These are phyloP conservation scores for Alternaria infectoria DNA, from an alignment of 2,329 filamentous ascomycete genomes.

Conservation along the genomic window DNA sequence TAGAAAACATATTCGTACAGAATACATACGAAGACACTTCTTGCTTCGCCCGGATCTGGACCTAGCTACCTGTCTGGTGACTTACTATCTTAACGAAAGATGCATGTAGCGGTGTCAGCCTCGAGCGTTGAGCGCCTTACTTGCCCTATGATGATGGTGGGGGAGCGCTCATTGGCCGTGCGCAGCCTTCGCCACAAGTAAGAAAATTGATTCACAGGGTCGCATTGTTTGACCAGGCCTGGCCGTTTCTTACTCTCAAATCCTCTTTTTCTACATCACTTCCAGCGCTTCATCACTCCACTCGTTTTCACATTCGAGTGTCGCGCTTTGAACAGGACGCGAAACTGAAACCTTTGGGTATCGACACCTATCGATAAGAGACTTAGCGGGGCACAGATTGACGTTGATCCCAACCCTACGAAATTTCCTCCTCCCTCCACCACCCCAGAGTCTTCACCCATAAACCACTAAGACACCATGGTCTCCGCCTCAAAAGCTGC, in stretches of 20 bases:
- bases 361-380: conserved; percentile 20
- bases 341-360: conserved; percentile 12
- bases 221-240: conserved; percentile 20
- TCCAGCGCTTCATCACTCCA: conserved; percentile 10
- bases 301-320: conserved; percentile 20
- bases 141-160: conserved; percentile 26
- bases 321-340: conserved; percentile 9
- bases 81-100: not conserved
- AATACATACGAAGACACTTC: not conserved
- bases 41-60: not conserved
- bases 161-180: conserved; percentile 26
- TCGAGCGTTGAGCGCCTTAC: conserved; percentile 9
- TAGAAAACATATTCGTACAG: not conserved
- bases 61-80: not conserved
- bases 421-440: conserved; percentile 35
- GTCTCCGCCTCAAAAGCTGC: conserved; percentile 73
- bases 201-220: conserved; percentile 31
- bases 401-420: conserved; percentile 25
- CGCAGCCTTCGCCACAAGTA: conserved; percentile 24
- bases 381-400: conserved; percentile 30
- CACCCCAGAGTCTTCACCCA: conserved; percentile 20
- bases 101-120: conserved; percentile 5
- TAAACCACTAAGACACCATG: conserved; percentile 54
- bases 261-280: conserved; percentile 5
- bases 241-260: conserved; percentile 1